phyloP scores from a whole-genome alignment of 2,329 filamentous ascomycete genomes.

The Pyricularia pennisetigena region DNA sequence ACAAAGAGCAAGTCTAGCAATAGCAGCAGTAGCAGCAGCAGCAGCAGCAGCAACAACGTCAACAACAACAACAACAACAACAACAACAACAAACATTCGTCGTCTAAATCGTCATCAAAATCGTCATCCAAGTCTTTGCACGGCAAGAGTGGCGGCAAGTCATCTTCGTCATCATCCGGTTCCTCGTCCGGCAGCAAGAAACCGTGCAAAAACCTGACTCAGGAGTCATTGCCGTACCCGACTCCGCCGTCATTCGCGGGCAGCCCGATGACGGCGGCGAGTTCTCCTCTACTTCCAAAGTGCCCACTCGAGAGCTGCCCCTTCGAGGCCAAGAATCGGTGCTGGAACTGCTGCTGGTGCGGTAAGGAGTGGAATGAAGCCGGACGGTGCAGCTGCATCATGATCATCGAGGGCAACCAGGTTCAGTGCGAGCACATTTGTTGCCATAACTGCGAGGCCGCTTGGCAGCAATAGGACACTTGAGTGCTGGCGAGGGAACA shows the following conservation, averaged over 20 bases:
- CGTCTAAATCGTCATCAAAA: slow-evolving; percentile 6
- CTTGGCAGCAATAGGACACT: slow-evolving; percentile 1
- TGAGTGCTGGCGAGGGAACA: neutral
- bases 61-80: slow-evolving; percentile 2
- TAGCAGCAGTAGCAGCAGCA: slow-evolving; percentile 1
- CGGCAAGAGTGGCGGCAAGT: slow-evolving; percentile 5
- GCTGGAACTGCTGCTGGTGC: slow-evolving; percentile 48
- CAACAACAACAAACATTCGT: neutral
- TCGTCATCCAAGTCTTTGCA: slow-evolving; percentile 1
- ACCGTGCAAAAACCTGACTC: slow-evolving; percentile 32
- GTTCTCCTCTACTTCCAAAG: slow-evolving; percentile 23
- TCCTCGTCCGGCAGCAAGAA: slow-evolving; percentile 1
- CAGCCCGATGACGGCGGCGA: slow-evolving; percentile 16
- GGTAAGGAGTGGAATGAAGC: slow-evolving; percentile 40
- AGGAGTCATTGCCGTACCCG: slow-evolving; percentile 34
- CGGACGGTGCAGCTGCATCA: slow-evolving; percentile 40
- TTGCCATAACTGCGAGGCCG: slow-evolving; percentile 36
- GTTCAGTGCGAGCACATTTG: slow-evolving; percentile 45
- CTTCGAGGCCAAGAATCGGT: slow-evolving; percentile 36
- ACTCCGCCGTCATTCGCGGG: slow-evolving; percentile 32
- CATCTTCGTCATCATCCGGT: slow-evolving; percentile 2
- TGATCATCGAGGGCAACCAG: slow-evolving; percentile 38
- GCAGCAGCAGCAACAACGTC: slow-evolving; percentile 1
- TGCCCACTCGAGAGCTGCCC: slow-evolving; percentile 38
- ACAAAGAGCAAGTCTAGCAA: slow-evolving; percentile 4